Conservation (phyloP, 2,329 filamentous ascomycete species). For the Pseudopithomyces maydicus region DNA sequence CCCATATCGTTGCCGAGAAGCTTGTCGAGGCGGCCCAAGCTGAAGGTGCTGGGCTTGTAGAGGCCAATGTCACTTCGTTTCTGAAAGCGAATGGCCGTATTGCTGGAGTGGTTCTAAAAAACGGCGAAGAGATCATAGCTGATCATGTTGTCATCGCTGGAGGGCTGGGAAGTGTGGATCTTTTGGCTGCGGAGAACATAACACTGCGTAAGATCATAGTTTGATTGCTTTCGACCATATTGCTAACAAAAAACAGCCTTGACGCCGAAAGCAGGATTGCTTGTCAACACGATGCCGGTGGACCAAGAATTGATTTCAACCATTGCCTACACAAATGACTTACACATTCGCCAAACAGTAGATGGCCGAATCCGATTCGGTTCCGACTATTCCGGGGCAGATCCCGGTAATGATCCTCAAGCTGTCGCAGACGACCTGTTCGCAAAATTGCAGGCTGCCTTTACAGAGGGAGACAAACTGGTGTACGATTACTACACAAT, state of each 20-base stretch:
- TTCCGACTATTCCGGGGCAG: slow-evolving; percentile 1
- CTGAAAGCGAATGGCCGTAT: slow-evolving; percentile 6
- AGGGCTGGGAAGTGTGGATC: slow-evolving; percentile 8
- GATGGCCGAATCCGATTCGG: slow-evolving; percentile 10
- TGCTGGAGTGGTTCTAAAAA: slow-evolving; percentile 3
- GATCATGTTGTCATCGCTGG: slow-evolving; percentile 11
- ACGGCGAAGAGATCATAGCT: not conserved
- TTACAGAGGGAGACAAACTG: slow-evolving; percentile 5
- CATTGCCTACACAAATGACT: slow-evolving; percentile 1
- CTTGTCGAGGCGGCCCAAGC: slow-evolving; percentile 3
- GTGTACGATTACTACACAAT: slow-evolving; percentile 9
- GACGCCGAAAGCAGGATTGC: slow-evolving; percentile 6
- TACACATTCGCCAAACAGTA: slow-evolving; percentile 9
- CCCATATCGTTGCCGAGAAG: slow-evolving; percentile 8
- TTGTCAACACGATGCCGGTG: slow-evolving; percentile 2
- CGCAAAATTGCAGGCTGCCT: not conserved
- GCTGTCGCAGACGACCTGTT: slow-evolving; percentile 8
- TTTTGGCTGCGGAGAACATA: slow-evolving; percentile 5
- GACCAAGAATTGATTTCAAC: not conserved
- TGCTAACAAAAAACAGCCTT: slow-evolving; percentile 5
- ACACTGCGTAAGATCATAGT: slow-evolving; percentile 2
- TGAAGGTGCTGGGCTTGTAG: slow-evolving; percentile 5
- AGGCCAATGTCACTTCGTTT: slow-evolving; percentile 6
- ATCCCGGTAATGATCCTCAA: slow-evolving; percentile 8
- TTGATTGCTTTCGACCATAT: no score